These are phyloP conservation scores for Escallonia herrerae DNA, from an alignment of 129 eudicot species.

Conservation along the genomic window DNA sequence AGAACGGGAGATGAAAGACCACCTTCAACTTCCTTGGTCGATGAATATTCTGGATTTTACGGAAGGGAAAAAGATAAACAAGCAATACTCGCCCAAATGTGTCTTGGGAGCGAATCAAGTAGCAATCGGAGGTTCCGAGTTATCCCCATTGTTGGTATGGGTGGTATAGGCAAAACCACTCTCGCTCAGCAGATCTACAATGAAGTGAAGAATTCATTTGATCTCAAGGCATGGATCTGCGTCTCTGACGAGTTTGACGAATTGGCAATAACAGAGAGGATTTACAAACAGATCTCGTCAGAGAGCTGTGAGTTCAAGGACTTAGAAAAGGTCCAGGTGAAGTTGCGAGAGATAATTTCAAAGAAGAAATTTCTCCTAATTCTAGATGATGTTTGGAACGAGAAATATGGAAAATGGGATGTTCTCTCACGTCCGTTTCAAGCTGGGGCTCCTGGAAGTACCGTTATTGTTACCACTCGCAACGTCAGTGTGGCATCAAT, in stretches of 20 bases:
- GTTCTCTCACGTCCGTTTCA: constrained; percentile 22
- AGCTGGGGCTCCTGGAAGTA: constrained; percentile 38
- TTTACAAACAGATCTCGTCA: constrained; percentile 16
- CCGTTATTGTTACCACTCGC: constrained; percentile 40
- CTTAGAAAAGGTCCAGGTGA: constrained; percentile 26
- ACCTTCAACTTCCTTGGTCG: constrained; percentile 29
- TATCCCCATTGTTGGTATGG: constrained; percentile 38
- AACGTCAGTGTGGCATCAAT: constrained; percentile 12
- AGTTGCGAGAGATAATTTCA: constrained; percentile 11
- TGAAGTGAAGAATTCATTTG: constrained; percentile 17
- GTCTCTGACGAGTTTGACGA: constrained; percentile 30
- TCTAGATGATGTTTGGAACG: constrained; percentile 46
- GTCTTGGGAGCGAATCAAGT: background rate
- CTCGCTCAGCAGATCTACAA: constrained; percentile 32
- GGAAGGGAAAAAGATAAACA: constrained; percentile 31
- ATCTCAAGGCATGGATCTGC: constrained; percentile 35
- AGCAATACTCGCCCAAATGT: constrained; percentile 2
- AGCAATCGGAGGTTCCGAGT: background rate
- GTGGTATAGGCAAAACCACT: constrained; percentile 40
- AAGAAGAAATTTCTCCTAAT: constrained; percentile 32
- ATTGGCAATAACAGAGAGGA: constrained; percentile 6
- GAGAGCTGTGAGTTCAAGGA: constrained; percentile 7
- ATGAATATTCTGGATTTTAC: constrained; percentile 9
- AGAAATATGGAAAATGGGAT: constrained; percentile 26
- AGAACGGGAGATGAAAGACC: background rate